A percentile compares a stretch with the other conserved stretches of the same genome.
phyloP scores from a whole-genome alignment of 805 yeast species.

The Monosporozyma siamensis region DNA sequence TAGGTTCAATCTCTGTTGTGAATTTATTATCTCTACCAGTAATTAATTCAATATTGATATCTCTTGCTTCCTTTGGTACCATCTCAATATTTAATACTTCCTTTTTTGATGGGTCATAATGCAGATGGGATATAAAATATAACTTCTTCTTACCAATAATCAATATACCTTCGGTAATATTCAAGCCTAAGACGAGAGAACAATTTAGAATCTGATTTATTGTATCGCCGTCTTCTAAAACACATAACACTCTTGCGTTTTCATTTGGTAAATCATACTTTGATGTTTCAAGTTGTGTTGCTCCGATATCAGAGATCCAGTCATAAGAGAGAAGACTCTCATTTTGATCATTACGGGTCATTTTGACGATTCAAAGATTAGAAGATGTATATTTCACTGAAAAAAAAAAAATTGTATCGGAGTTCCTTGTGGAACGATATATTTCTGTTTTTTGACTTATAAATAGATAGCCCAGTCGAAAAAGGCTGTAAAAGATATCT shows the following conservation, averaged over 20 bases:
- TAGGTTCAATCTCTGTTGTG: constrained; percentile 11
- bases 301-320: constrained; percentile 35
- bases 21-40: constrained; percentile 32
- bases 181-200: constrained; percentile 67
- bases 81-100: constrained; percentile 56
- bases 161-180: constrained; percentile 63
- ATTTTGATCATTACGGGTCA: background rate
- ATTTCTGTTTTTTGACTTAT: too few relatives aligned
- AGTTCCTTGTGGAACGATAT: too few relatives aligned
- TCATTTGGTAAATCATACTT: constrained; percentile 35
- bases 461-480: too few relatives aligned
- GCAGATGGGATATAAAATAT: constrained; percentile 63
- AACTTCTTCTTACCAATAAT: constrained; percentile 57
- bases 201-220: constrained; percentile 69
- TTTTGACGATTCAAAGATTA: too few relatives aligned
- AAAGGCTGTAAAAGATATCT: too few relatives aligned
- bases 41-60: constrained; percentile 58
- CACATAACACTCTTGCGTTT: constrained; percentile 63
- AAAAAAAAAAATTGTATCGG: too few relatives aligned
- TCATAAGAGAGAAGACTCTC: constrained; percentile 32
- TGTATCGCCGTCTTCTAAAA: constrained; percentile 59
- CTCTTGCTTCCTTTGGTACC: constrained; percentile 53
- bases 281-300: constrained; percentile 18
- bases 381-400: too few relatives aligned
- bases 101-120: constrained; percentile 38